phyloP scores from a whole-genome alignment of 2,329 filamentous ascomycete genomes.

The Orbilia javanica region DNA sequence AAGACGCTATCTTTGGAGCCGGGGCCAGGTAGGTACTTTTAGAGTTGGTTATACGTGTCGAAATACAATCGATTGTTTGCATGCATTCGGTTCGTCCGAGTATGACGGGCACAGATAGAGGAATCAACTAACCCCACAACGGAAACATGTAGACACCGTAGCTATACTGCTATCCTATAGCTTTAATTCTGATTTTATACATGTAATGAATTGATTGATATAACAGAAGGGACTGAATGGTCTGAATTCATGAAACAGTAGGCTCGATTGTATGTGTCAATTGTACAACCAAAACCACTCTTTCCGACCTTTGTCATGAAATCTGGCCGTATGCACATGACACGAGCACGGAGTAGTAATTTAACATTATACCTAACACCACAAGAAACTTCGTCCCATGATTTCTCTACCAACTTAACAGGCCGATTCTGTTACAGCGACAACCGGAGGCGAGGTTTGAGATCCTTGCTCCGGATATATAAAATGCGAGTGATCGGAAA shows the following conservation, averaged over 20 bases:
- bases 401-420: not conserved
- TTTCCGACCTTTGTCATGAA: not conserved
- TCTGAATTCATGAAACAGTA: slow-evolving; percentile 3
- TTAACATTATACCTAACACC: too few species aligned
- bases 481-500: slow-evolving; percentile 34
- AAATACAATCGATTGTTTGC: not conserved
- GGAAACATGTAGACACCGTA: not conserved
- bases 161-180: too few species aligned
- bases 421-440: not conserved
- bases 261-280: too few species aligned
- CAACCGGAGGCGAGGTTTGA: slow-evolving; percentile 19
- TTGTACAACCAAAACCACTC: slow-evolving; percentile 8
- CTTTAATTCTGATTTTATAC: too few species aligned
- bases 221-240: not conserved
- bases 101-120: not conserved
- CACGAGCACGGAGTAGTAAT: not conserved
- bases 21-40: not conserved
- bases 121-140: not conserved
- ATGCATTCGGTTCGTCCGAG: not conserved
- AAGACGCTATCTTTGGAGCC: not conserved
- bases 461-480: slow-evolving; percentile 42
- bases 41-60: not conserved
- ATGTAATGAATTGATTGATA: not conserved
- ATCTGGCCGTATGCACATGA: slow-evolving; percentile 4
- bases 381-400: slow-evolving; percentile 15